Evolutionary conservation across 495 filamentous ascomycete genomes (phyloP), one percentile per base, ranked within the genome.

Genomic region (Xylaria grammica): DNA sequence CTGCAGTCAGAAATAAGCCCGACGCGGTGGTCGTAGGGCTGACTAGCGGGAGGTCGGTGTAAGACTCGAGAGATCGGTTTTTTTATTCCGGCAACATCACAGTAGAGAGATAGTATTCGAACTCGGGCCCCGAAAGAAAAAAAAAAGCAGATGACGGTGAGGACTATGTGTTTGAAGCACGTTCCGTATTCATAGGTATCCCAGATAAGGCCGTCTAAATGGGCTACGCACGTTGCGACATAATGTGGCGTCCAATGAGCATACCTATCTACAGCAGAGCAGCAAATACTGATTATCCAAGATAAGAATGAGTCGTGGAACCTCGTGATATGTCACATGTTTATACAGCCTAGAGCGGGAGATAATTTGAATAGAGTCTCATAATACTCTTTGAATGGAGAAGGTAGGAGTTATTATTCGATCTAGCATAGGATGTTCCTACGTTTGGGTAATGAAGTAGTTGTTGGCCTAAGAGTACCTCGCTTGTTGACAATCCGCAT

Each of bases 161-260:
- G 36, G 26, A 19, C 26, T 17, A 19, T 15, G 24, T 10, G 11
- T 13, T n/a, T 29, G 30, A 42, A 13, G 27, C 32, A 22, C 10
- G 26, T 27, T 6, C 11, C 52, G 20, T 40, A 42, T 57, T 57
- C 38, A 19, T 17, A 26, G 22, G 10, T 56, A 15, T 48, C 27
- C 7, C 45, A 48, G 56, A 59, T 59, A 59, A 59, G 56, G 5
- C 56, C 34, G 46, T 30, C 56, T 42, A 29, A 36, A 24, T 3
- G 29, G 40, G 56, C 34, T 42, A 20, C 32, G n/a, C 13, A 42
- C n/a, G 56, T 34, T 3, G 56, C 56, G 42, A 58, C 26, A 58
- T 44, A 19, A 36, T 24, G 56, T 59, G 56, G 56, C 56, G 56
- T 46, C 56, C 56, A 59, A 59, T 59, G 11, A 27, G 40, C 40